Conservation (phyloP, 768 basidiomycete species). For the Suillus subluteus region DNA sequence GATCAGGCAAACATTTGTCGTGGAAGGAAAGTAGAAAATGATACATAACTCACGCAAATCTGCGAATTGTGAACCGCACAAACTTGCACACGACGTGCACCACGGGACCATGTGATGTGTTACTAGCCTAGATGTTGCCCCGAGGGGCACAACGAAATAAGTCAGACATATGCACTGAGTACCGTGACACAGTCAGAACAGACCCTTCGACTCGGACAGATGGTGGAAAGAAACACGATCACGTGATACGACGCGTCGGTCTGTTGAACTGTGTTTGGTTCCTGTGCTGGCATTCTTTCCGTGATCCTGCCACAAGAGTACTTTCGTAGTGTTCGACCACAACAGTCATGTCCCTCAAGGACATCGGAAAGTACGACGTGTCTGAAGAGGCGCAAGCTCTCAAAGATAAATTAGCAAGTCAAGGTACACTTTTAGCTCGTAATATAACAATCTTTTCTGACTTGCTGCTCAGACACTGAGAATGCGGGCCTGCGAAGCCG, state of each 20-base stretch:
- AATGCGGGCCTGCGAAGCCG: conserved; percentile 37
- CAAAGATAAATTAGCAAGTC: conserved; percentile 40
- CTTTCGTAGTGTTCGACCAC: conserved; percentile 15
- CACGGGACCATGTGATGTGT: not conserved
- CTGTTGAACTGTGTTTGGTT: conserved; percentile 31
- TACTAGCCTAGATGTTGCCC: not conserved
- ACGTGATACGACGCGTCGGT: conserved; percentile 36
- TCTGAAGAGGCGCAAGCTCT: conserved; percentile 41
- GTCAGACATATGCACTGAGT: not conserved
- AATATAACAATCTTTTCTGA: conserved; percentile 1
- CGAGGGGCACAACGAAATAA: not conserved
- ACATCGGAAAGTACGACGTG: conserved; percentile 43
- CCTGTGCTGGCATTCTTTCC: conserved; percentile 8
- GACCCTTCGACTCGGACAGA: too few species aligned
- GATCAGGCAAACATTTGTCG: not conserved
- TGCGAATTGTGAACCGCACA: not conserved
- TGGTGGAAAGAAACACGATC: conserved; percentile 23
- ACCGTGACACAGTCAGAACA: too few species aligned
- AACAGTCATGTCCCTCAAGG: conserved; percentile 39
- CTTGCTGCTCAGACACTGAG: conserved; percentile 36
- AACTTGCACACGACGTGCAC: not conserved
- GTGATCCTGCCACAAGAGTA: not conserved
- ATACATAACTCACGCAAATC: not conserved
- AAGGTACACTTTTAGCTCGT: conserved; percentile 31
- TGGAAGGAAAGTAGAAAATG: not conserved